Percentiles rank a stretch among this genome's conserved stretches.
phyloP scores from a whole-genome alignment of 345 rosid species.

The Zanthoxylum bungeanum region DNA sequence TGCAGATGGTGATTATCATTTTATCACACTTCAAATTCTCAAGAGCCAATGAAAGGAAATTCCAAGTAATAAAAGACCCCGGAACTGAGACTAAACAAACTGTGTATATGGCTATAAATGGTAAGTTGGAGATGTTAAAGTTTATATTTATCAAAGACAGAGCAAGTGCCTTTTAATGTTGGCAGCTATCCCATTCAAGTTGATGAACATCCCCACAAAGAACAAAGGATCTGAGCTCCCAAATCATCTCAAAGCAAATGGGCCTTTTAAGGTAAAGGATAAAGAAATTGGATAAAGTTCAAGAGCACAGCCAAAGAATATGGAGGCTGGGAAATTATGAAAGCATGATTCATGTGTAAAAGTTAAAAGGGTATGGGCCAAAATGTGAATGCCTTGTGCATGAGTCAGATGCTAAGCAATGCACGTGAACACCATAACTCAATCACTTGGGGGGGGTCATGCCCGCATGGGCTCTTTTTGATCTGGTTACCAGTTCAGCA shows the following conservation, averaged over 20 bases:
- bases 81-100: background rate
- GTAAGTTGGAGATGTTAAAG: background rate
- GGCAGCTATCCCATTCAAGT: background rate
- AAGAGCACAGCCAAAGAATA: background rate
- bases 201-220: background rate
- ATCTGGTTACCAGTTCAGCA: background rate
- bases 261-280: background rate
- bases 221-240: background rate
- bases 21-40: background rate
- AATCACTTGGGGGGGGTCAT: background rate
- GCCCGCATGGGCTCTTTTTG: background rate
- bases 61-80: background rate
- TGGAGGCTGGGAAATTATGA: background rate
- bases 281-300: background rate
- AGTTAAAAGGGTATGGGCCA: background rate
- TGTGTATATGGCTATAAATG: background rate
- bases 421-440: constrained; percentile 9
- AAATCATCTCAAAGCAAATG: background rate
- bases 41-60: background rate
- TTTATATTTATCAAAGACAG: background rate
- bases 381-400: background rate
- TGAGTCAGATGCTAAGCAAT: background rate
- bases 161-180: background rate
- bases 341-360: background rate
- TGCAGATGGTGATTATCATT: background rate